These are phyloP conservation scores for Alternaria ventricosa DNA, from an alignment of 2,329 filamentous ascomycete genomes.

Conservation along the genomic window DNA sequence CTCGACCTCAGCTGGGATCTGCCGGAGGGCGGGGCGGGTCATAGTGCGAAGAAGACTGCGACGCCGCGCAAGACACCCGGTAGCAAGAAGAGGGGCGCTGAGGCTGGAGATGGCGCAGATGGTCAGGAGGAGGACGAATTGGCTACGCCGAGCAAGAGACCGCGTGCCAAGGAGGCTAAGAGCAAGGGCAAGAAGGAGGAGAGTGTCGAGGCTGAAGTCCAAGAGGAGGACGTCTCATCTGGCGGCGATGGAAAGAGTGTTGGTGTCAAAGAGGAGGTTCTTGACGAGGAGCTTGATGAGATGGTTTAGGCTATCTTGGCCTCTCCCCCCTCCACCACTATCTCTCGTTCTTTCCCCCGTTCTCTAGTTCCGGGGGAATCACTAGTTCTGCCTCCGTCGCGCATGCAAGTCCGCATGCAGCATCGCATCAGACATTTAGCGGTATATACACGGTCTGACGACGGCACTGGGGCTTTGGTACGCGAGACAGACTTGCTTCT, in stretches of 20 bases:
- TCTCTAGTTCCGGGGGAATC: not conserved
- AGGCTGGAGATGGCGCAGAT: too few species aligned
- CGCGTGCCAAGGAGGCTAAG: not conserved
- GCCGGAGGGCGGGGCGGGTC: slow-evolving; percentile 12
- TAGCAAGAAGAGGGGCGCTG: too few species aligned
- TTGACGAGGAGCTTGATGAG: not conserved
- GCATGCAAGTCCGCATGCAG: not conserved
- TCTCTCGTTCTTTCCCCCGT: too few species aligned
- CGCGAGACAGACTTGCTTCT: not conserved
- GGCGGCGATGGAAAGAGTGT: too few species aligned
- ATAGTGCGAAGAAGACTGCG: not conserved
- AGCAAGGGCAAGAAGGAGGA: slow-evolving; percentile 19
- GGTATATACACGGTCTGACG: not conserved
- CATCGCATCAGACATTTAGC: not conserved
- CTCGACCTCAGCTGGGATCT: slow-evolving; percentile 21
- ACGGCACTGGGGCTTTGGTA: not conserved
- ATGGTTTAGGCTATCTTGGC: not conserved
- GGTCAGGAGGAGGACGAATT: too few species aligned
- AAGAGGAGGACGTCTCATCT: too few species aligned
- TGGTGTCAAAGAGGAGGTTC: slow-evolving; percentile 10
- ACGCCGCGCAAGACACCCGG: not conserved
- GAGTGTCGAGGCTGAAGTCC: not conserved
- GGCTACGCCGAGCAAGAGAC: not conserved
- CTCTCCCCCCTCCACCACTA: not conserved
- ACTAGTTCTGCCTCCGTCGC: not conserved